Evolutionary conservation across 75 land plant species (phyloP), one percentile per base, ranked within the genome.

Genomic region (Selaginella moellendorffii): DNA sequence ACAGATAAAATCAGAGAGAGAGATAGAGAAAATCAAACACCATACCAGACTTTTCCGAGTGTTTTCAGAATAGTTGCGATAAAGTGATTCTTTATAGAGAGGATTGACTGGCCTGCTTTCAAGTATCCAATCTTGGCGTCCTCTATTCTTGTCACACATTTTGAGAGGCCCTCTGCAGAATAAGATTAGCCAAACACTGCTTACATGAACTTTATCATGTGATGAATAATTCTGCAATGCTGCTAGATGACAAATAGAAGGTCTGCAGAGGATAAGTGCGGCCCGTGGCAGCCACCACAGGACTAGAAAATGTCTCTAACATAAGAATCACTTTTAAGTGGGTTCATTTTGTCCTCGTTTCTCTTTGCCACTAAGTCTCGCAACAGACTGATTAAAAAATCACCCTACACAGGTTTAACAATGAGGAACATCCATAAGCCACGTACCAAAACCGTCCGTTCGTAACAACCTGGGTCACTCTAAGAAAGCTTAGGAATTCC

Each of bases 371-470:
- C 52, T 52, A 90, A 67, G 54, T 84, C 72, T 66, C 80, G 87
- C 71, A 90, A 72, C 63, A 90, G 78, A 68, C 84, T 79, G 1
- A 90, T 78, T 51, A 82, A 74, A 73, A 90, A 90, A 64, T 90
- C 97, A 2, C 93, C 93, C 96, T 86, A 42, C 30, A 67, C n/a
- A 29, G 14, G 14, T 36, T 5, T 5, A 36, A 36, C 14, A 36
- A 36, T 36, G 46, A 5, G 14, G 5, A 36, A 5, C 46, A 36
- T 36, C 5, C 46, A 36, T 14, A 36, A 5, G 61, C 21, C 26
- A 61, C 80, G 63, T 72, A 86, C 96, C 96, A 90, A 70, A 46
- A 90, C 81, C 52, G 96, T 88, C 20, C 96, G 72, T 75, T 90
- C 96, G 70, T 90, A 31, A 68, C 86, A 77, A 30, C 72, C 74